Base-by-base conservation (phyloP, 2,329 filamentous ascomycete genomes). In the Pseudogymnoascus sp. region DNA sequence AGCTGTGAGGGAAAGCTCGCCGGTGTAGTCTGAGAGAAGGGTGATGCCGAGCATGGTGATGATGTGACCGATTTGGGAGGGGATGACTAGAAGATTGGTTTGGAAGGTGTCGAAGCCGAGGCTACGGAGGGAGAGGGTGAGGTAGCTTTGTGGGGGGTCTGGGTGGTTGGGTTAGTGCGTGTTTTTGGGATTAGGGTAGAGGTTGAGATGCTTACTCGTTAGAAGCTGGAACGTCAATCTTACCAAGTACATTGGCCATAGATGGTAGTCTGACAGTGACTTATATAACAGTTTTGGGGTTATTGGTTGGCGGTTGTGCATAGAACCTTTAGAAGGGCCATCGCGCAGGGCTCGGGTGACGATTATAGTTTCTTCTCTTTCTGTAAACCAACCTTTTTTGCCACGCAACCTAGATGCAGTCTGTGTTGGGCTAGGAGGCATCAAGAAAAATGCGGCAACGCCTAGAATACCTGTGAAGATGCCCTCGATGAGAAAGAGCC, bases 31-130 rank as follows among this genome's bases (percentile, higher is more conserved):
- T 57, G 74, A 73, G 8, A 78, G 42, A 40, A 78, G 77, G 3
- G 75, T 76, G 5, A 71, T 59, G 5, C 61, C 63, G 6, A 71
- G 54, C 47, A 78, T 73, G 0, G 74, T 76, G 47, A 76, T 72
- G 42, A 83, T 80, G 64, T 80, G 79, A 8, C 82, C 68, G 1
- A 78, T 77, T 61, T 79, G 79, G 3, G 75, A 79, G 0, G 83
- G 81, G n/a, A 89, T 87, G 1, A 81, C 80, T 6, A 89, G 78
- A 36, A 89, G 71, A 69, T 88, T 89, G 1, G 84, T 80, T 21
- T 83, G 75, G 71, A 89, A 86, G 2, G 82, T 84, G 65, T 78
- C 75, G 73, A 86, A 87, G 1, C 80, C 86, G 0, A 88, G 75
- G 1, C 77, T 75, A 54, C 80, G 79, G 5, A 88, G 77, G 1